phyloP scores from a whole-genome alignment of 140 eudicot genomes.

The Cichorium intybus region DNA sequence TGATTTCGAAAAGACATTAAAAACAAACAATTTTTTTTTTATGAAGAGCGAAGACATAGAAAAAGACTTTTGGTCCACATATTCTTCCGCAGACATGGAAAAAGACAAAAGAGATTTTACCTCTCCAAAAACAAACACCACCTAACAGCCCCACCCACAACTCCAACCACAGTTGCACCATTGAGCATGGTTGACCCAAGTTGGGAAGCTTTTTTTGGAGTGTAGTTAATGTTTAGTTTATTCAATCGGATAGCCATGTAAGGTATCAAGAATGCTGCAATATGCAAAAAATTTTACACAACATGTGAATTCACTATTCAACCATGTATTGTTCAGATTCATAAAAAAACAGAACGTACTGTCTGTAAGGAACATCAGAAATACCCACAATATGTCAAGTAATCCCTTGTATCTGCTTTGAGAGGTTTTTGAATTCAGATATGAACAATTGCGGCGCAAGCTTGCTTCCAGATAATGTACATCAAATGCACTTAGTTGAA shows the following conservation, averaged over 20 bases:
- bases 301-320: too few species aligned
- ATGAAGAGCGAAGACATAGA: too few species aligned
- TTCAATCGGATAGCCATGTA: conserved; percentile 94
- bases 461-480: conserved; percentile 65
- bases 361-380: conserved; percentile 80
- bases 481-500: conserved; percentile 66
- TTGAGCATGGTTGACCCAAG: conserved; percentile 61
- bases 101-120: too few species aligned
- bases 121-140: too few species aligned
- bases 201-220: conserved; percentile 57
- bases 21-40: too few species aligned
- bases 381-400: conserved; percentile 79
- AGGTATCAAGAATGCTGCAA: conserved; percentile 91
- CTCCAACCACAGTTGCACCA: conserved; percentile 67
- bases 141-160: conserved; percentile 57
- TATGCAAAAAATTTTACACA: background rate
- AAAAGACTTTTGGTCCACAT: too few species aligned
- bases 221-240: conserved; percentile 37
- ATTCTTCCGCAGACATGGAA: too few species aligned
- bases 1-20: too few species aligned
- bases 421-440: conserved; percentile 62
- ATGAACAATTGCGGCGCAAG: conserved; percentile 76
- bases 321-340: background rate
- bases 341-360: conserved; percentile 15
- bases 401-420: conserved; percentile 79